phyloP scores from a whole-genome alignment of 352 stramenopile species.

The Blastocystis sp. region DNA sequence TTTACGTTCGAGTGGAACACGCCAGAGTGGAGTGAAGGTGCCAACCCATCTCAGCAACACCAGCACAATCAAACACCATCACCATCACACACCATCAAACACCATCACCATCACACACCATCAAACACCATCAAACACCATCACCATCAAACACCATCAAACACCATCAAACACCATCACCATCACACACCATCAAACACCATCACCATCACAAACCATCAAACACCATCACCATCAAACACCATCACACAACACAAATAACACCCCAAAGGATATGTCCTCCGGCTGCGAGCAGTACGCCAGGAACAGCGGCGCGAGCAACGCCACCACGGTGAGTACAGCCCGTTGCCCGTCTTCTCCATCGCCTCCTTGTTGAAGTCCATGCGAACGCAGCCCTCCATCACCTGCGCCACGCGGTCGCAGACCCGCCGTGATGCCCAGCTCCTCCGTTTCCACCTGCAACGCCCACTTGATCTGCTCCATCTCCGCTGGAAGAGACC shows the following conservation, averaged over 20 bases:
- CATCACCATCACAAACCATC: not conserved
- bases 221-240: too few relatives aligned
- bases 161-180: too few relatives aligned
- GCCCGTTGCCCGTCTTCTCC: conserved; percentile 68
- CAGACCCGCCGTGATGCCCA: conserved; percentile 74
- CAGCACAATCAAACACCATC: not conserved
- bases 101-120: too few relatives aligned
- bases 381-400: conserved; percentile 74
- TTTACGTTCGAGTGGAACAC: conserved; percentile 73
- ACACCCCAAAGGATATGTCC: conserved; percentile 69
- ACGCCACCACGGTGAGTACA: conserved; percentile 67
- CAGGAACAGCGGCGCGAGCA: conserved; percentile 71
- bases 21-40: conserved; percentile 69
- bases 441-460: conserved; percentile 73
- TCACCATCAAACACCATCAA: too few relatives aligned
- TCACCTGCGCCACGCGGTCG: conserved; percentile 75
- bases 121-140: too few relatives aligned
- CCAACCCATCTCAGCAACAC: not conserved
- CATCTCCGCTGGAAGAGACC: conserved; percentile 64
- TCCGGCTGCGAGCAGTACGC: conserved; percentile 69
- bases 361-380: conserved; percentile 72
- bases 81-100: too few relatives aligned
- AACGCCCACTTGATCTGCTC: conserved; percentile 72
- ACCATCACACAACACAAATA: not conserved
- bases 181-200: too few relatives aligned